Percentiles rank a stretch among this genome's conserved stretches.
phyloP scores from a whole-genome alignment of 139 green algal species.

The Trebouxia sp. region DNA sequence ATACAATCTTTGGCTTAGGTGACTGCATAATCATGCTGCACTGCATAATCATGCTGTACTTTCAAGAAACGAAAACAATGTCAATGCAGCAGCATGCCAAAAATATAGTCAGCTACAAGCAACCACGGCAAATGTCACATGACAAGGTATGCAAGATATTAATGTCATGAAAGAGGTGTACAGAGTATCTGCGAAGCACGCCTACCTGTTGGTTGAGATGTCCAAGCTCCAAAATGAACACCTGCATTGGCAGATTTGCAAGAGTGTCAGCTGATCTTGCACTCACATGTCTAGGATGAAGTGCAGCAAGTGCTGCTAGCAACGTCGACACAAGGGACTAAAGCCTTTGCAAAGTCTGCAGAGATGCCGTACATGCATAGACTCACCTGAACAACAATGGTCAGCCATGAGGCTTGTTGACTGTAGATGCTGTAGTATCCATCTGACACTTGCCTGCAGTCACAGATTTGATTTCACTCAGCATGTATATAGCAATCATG shows the following conservation, averaged over 20 bases:
- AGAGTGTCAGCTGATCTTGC: background rate
- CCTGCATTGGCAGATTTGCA: background rate
- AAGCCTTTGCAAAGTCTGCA: too few species aligned
- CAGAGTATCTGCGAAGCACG: background rate
- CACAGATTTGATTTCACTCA: background rate
- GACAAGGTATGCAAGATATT: background rate
- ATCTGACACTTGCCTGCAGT: constrained; percentile 3
- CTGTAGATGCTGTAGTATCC: constrained; percentile 17
- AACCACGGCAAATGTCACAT: background rate
- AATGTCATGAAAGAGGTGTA: background rate
- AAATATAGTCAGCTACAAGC: too few species aligned
- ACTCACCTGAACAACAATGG: background rate
- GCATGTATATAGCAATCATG: background rate
- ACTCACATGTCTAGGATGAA: background rate
- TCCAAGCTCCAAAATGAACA: constrained; percentile 11
- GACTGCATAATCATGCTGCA: background rate
- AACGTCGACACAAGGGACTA: too few species aligned
- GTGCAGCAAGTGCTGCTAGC: too few species aligned
- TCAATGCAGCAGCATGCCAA: too few species aligned
- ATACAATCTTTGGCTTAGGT: background rate
- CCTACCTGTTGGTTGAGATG: background rate
- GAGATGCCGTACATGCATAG: background rate
- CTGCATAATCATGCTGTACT: too few species aligned
- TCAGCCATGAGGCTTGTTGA: constrained; percentile 4
- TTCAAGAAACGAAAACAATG: too few species aligned